Evolutionary conservation across 106 monocot species (phyloP), one percentile per base, ranked within the genome.

Genomic region (Vanilla planifolia): DNA sequence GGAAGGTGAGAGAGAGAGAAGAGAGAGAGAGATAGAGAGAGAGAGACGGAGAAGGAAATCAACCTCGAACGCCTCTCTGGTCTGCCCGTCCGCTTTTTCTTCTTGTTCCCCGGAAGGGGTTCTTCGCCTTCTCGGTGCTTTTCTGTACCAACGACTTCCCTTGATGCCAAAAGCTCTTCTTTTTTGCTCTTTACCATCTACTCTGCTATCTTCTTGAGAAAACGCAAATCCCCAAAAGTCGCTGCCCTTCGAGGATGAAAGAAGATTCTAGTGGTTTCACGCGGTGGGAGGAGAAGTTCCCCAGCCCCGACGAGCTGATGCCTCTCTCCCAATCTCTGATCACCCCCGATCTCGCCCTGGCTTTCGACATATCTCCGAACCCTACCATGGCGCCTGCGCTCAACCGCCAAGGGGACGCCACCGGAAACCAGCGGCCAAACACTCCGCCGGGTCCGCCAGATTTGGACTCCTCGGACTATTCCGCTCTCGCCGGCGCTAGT

Each of bases 311-410:
- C 4, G 88, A 92, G 63, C 77, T 92, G 45, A 88, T 68, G 61
- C 88, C 92, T 24, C 75, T 92, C 8, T 81, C 84, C 32, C 92
- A 88, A 55, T 51, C 80, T 30, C 88, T 92, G 19, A 92, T 92
- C 73, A 92, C 84, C 24, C 87, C 80, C 9, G 73, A 84, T 51
- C 87, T 92, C 44, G 92, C 92, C 37, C 56, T 80, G 33, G 86
- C 88, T 71, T 89, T 89, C 68, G 83, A 89, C 61, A 89, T 89
- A 55, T 71, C 76, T 7, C 51, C 41, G 4, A 21, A 60, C 32
- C 11, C 21, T 29, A 60, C 6, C 47, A 8, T 43, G 62, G 8
- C 48, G 23, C 14, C 16, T 41, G 6, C 9, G 45, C 5, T 2
- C 70, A 5, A n/a, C 52, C 8, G 30, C n/a, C n/a, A n/a, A n/a